phyloP scores from a whole-genome alignment of 164 flowering plant species.

The Kingdonia uniflora region DNA sequence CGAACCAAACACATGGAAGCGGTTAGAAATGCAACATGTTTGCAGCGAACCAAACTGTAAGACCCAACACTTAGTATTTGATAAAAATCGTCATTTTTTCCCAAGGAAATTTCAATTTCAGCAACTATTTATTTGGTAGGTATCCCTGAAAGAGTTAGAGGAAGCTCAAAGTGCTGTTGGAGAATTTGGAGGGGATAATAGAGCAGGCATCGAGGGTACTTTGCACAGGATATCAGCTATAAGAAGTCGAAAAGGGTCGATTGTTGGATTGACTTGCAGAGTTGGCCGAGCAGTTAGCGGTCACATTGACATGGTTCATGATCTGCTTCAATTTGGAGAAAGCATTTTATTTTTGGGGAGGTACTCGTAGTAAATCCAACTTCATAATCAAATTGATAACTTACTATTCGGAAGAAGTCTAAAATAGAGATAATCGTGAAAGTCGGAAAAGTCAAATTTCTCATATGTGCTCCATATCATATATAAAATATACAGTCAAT shows the following conservation, averaged over 20 bases:
- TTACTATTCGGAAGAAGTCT: too few relatives aligned
- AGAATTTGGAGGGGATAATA: conserved; percentile 60
- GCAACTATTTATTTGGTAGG: conserved; percentile 24
- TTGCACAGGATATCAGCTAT: conserved; percentile 72
- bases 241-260: conserved; percentile 41
- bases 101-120: conserved; percentile 3
- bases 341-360: conserved; percentile 74
- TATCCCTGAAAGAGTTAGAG: conserved; percentile 51
- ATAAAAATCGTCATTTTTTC: too few relatives aligned
- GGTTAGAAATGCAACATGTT: too few relatives aligned
- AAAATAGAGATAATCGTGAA: too few relatives aligned
- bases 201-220: conserved; percentile 72
- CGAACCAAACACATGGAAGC: too few relatives aligned
- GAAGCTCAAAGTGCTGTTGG: conserved; percentile 59
- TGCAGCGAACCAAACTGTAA: too few relatives aligned
- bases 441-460: too few relatives aligned
- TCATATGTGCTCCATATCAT: too few relatives aligned
- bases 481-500: too few relatives aligned
- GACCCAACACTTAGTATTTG: too few relatives aligned
- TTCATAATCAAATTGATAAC: too few relatives aligned
- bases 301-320: conserved; percentile 57
- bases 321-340: conserved; percentile 52
- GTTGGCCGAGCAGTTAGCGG: conserved; percentile 67
- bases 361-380: conserved; percentile 25
- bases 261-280: conserved; percentile 71